A percentile compares a stretch with the other conserved stretches of the same genome.
Conservation (phyloP, 441 rosid species). For the Erodium texanum region DNA sequence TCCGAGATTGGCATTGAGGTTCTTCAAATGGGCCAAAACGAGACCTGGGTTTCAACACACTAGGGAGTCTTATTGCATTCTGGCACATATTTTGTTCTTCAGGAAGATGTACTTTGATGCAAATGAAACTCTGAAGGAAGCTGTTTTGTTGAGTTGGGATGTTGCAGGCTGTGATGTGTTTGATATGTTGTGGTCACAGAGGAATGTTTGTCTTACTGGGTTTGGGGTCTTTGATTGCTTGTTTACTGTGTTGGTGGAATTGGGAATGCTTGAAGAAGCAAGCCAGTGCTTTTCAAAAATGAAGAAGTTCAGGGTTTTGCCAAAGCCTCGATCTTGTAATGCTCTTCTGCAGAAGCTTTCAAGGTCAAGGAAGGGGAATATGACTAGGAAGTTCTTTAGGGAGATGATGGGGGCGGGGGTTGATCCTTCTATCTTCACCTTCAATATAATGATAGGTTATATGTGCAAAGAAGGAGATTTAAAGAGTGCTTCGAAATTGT, state of each 20-base stretch:
- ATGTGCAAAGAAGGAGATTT: constrained; percentile 60
- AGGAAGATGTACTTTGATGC: constrained; percentile 56
- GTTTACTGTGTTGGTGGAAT: constrained; percentile 55
- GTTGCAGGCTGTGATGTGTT: constrained; percentile 38
- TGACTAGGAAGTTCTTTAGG: constrained; percentile 33
- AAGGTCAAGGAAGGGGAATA: constrained; percentile 29
- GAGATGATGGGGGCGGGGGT: constrained; percentile 54
- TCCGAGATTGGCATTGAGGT: constrained; percentile 47
- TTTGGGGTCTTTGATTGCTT: constrained; percentile 76
- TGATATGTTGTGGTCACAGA: constrained; percentile 58
- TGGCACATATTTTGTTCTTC: constrained; percentile 50
- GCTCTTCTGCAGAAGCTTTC: constrained; percentile 45
- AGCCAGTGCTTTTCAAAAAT: constrained; percentile 40
- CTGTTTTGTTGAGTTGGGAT: constrained; percentile 28
- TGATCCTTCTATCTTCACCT: constrained; percentile 48
- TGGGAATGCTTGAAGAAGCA: constrained; percentile 60
- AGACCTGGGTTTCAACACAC: constrained; percentile 37
- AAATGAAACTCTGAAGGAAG: constrained; percentile 37
- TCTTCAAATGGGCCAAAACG: constrained; percentile 53
- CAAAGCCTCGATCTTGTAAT: constrained; percentile 61
- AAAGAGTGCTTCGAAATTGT: constrained; percentile 36
- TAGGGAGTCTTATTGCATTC: constrained; percentile 39
- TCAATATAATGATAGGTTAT: constrained; percentile 57
- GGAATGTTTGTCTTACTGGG: constrained; percentile 45
- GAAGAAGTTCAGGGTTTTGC: constrained; percentile 51